Percentiles rank a stretch among this genome's conserved stretches.
Conservation (phyloP, 1,284 basidiomycete genomes). For the Cyathus pygmaeus region DNA sequence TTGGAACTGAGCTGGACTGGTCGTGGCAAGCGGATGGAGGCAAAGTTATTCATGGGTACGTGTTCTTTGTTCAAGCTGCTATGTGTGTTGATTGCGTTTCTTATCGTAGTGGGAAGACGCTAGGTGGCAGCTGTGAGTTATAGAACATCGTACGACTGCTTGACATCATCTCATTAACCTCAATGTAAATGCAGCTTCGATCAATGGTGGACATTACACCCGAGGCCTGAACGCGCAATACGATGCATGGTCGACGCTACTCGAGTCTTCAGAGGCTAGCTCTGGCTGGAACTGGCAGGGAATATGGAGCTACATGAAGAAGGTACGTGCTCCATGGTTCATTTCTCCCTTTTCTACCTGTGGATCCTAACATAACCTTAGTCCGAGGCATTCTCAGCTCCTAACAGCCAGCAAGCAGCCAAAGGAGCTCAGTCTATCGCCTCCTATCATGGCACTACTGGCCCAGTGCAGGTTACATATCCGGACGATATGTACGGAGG, state of each 20-base stretch:
- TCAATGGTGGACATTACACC: conserved; percentile 70
- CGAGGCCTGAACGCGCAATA: conserved; percentile 67
- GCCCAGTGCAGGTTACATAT: conserved; percentile 64
- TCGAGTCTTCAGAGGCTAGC: conserved; percentile 56
- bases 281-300: conserved; percentile 69
- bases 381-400: conserved; percentile 66
- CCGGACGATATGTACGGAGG: conserved; percentile 66
- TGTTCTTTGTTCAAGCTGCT: conserved; percentile 5
- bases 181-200: no score
- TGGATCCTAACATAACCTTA: conserved; percentile 25
- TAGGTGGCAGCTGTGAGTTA: conserved; percentile 62
- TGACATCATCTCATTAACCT: no score
- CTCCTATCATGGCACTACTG: conserved; percentile 61
- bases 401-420: conserved; percentile 57
- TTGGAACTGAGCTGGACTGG: conserved; percentile 60
- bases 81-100: neutral
- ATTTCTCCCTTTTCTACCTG: neutral
- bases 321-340: conserved; percentile 45
- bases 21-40: conserved; percentile 58
- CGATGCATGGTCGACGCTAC: conserved; percentile 62
- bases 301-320: conserved; percentile 62
- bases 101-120: conserved; percentile 59
- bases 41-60: conserved; percentile 57
- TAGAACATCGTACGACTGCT: no score
- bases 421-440: conserved; percentile 58